Percentiles rank a stretch among this genome's conserved stretches.
Conservation (phyloP, 305 asterid genomes). For the Solanum hybrid region DNA sequence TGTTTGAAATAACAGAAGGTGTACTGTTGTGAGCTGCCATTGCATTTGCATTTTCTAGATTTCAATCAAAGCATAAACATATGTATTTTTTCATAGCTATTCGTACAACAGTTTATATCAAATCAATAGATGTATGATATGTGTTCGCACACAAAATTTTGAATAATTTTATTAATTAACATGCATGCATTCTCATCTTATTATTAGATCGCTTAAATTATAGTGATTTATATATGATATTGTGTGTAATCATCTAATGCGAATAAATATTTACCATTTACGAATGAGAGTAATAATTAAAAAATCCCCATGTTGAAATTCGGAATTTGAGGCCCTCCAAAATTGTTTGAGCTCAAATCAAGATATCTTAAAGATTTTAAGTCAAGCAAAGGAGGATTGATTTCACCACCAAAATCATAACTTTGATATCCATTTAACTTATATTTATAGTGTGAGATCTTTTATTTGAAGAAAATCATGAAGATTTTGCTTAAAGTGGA, state of each 20-base stretch:
- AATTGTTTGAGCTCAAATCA: not conserved
- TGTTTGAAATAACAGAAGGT: not conserved
- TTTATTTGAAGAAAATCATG: not conserved
- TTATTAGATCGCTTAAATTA: too few relatives aligned
- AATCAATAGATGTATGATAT: not conserved
- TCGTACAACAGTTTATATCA: too few relatives aligned
- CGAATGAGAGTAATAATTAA: too few relatives aligned
- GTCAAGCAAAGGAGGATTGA: not conserved
- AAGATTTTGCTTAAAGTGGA: not conserved
- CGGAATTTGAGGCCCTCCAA: not conserved
- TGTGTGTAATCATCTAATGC: not conserved
- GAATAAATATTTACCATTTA: too few relatives aligned
- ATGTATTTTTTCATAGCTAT: not conserved
- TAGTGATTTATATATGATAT: too few relatives aligned
- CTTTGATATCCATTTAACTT: not conserved
- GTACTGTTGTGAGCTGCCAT: not conserved
- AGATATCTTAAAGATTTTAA: not conserved
- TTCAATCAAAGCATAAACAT: not conserved
- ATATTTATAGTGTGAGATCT: not conserved
- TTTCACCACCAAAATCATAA: not conserved
- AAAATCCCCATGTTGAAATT: not conserved
- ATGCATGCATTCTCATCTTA: not conserved
- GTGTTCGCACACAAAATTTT: not conserved
- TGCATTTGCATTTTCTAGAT: not conserved
- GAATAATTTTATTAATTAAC: not conserved